Evolutionary conservation across 2,329 filamentous ascomycete genomes (phyloP), one percentile per base, ranked within the genome.

Genomic region (Neofusicoccum sp.): DNA sequence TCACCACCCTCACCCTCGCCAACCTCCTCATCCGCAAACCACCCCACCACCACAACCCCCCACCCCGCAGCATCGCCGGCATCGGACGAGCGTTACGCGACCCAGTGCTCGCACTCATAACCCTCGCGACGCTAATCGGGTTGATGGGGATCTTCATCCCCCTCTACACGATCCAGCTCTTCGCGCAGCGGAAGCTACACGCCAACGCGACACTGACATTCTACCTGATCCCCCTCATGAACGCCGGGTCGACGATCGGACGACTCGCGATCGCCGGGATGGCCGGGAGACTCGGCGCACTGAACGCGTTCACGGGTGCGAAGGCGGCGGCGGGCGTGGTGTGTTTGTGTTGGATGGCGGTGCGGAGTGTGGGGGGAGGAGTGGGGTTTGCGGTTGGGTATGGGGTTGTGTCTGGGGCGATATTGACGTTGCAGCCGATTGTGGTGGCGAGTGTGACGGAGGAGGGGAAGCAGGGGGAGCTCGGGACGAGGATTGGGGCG

Each of bases 1-100:
- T 86, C 5, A 75, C 70, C 0, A 80, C 82, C 74, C 70, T 80
- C 24, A 12, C 68, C 3, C 61, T 81, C 11, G 75, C 78, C 0
- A 78, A 76, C 63, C 30, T 68, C 4, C 71, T 73, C 38, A 77
- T 81, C 70, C 73, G 73, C n/a, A n/a, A n/a, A n/a, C n/a, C n/a
- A n/a, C n/a, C n/a, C n/a, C n/a, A n/a, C n/a, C n/a, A n/a, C n/a
- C n/a, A n/a, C n/a, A n/a, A n/a, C n/a, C n/a, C n/a, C n/a, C n/a
- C n/a, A n/a, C n/a, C n/a, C n/a, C n/a, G n/a, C n/a, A n/a, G n/a
- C n/a, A n/a, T n/a, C n/a, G n/a, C n/a, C n/a, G n/a, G n/a, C n/a
- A n/a, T n/a, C n/a, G n/a, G n/a, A n/a, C n/a, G n/a, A n/a, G n/a
- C n/a, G n/a, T 49, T 49, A 24, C 45, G 45, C 1, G 45, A 49